Evolutionary conservation across 805 yeast species (phyloP), one percentile per base, ranked within the genome.

Genomic region (Candida germanica): DNA sequence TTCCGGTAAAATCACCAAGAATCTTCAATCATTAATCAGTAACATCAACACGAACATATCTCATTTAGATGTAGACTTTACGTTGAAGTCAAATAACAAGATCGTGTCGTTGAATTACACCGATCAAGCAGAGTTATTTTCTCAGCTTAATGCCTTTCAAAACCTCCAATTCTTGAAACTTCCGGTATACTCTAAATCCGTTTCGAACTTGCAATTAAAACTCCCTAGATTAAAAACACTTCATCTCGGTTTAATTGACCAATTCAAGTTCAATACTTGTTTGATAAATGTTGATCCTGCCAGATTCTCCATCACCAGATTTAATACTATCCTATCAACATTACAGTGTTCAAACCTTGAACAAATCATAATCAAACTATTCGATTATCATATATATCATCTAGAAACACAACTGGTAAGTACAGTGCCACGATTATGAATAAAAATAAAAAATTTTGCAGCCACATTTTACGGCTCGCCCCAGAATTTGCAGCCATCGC

Each of bases 221-320:
- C 26, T 41, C 8, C 42, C 42, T 2, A 7, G 26, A 1, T 16
- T 44, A 11, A 13, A 33, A 8, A 12, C 22, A 6, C 22, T 44
- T 7, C 43, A 44, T 16, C 31, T 44, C 9, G 20, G 42, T 14
- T 20, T 44, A 5, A 27, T 44, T 6, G 49, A 44, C 28, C n/a
- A 33, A n/a, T 37, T 29, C 15, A 42, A 39, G 18, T 35, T 39
- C 21, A 31, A 29, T 15, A 44, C 38, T 12, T 33, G 43, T 8
- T 29, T 44, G 16, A 36, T 42, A 5, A 38, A 39, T 22, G n/a
- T 38, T 30, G 25, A 30, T 24, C 14, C 31, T 15, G 3, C 38
- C 13, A 14, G n/a, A 5, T 13, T 37, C 12, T 18, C 33, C 12
- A n/a, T 15, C n/a, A 16, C 25, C 8, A 23, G 26, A n/a, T 44